phyloP scores from a whole-genome alignment of 2,329 filamentous ascomycete species.

The Capronia coronata region DNA sequence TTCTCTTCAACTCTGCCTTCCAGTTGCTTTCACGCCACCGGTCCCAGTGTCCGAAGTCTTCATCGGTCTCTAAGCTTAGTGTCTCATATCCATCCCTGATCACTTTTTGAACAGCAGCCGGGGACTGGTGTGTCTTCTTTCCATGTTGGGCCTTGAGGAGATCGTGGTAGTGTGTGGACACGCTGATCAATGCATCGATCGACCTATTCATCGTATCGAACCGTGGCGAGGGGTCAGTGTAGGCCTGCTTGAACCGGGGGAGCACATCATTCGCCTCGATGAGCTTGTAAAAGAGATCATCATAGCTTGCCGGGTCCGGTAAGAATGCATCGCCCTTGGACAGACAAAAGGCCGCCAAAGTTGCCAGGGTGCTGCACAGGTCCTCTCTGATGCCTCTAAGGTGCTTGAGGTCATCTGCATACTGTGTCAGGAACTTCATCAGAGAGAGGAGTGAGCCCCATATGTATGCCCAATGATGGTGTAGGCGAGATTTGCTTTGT shows the following conservation, averaged over 20 bases:
- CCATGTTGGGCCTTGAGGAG: slow-evolving; percentile 54
- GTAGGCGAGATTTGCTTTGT: slow-evolving; percentile 69
- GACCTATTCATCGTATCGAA: slow-evolving; percentile 49
- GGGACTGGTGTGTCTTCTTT: slow-evolving; percentile 62
- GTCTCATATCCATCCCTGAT: slow-evolving; percentile 98
- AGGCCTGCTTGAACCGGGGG: slow-evolving; percentile 70
- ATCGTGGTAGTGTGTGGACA: slow-evolving; percentile 79
- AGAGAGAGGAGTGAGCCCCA: slow-evolving; percentile 85
- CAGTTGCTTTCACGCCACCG: slow-evolving; percentile 72
- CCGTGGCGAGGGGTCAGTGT: slow-evolving; percentile 16
- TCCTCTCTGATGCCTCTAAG: slow-evolving; percentile 59
- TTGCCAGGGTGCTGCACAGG: slow-evolving; percentile 70
- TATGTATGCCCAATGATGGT: slow-evolving; percentile 92
- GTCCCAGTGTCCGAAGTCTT: slow-evolving; percentile 80
- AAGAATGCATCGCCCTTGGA: slow-evolving; percentile 86
- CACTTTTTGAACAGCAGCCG: slow-evolving; percentile 72
- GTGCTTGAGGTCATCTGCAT: slow-evolving; percentile 61
- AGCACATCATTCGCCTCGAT: slow-evolving; percentile 76
- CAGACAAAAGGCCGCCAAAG: slow-evolving; percentile 76
- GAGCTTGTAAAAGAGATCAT: slow-evolving; percentile 97
- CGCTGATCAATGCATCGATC: slow-evolving; percentile 71
- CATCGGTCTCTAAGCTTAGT: slow-evolving; percentile 79
- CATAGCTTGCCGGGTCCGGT: slow-evolving; percentile 78
- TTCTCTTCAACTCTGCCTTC: slow-evolving; percentile 76
- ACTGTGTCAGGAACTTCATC: slow-evolving; percentile 83